Conservation (phyloP, 768 basidiomycete genomes). For the Pleurotus salmoneostramineus region DNA sequence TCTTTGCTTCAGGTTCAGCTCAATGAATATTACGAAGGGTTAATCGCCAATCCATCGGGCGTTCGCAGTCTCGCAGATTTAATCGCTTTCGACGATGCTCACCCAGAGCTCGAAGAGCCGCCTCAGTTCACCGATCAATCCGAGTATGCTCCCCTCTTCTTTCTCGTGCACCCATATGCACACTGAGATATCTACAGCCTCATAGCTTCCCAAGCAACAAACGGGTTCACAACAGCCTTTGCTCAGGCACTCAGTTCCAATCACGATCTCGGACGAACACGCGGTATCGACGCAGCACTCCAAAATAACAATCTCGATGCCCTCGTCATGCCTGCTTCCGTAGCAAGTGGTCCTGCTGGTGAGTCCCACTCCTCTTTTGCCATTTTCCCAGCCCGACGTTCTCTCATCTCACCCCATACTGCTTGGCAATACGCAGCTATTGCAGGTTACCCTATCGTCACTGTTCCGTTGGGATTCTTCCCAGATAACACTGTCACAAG, state of each 20-base stretch:
- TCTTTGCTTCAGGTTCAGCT: constrained; percentile 41
- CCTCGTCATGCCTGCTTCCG: constrained; percentile 42
- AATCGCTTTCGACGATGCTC: constrained; percentile 51
- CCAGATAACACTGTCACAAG: constrained; percentile 38
- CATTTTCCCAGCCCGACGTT: constrained; percentile 10
- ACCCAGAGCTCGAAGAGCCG: constrained; percentile 47
- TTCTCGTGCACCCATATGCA: neutral
- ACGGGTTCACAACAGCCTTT: constrained; percentile 38
- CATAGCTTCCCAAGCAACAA: constrained; percentile 33
- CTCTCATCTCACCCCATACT: neutral
- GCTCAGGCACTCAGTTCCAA: constrained; percentile 40
- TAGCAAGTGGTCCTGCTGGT: constrained; percentile 38
- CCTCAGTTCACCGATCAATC: constrained; percentile 32
- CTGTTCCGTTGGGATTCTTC: constrained; percentile 60
- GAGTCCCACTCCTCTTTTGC: neutral
- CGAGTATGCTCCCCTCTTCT: constrained; percentile 20
- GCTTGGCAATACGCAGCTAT: constrained; percentile 33
- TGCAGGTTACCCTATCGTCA: constrained; percentile 53
- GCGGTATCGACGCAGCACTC: constrained; percentile 52
- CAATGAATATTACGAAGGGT: constrained; percentile 39
- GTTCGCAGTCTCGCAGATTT: constrained; percentile 53
- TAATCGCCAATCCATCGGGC: constrained; percentile 52
- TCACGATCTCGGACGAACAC: constrained; percentile 41
- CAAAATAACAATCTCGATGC: constrained; percentile 46
- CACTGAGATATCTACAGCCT: constrained; percentile 21